A percentile compares a stretch with the other conserved stretches of the same genome.
These are phyloP conservation scores for Thermothielavioides terrestris DNA, from an alignment of 495 filamentous ascomycete species.

Conservation along the genomic window DNA sequence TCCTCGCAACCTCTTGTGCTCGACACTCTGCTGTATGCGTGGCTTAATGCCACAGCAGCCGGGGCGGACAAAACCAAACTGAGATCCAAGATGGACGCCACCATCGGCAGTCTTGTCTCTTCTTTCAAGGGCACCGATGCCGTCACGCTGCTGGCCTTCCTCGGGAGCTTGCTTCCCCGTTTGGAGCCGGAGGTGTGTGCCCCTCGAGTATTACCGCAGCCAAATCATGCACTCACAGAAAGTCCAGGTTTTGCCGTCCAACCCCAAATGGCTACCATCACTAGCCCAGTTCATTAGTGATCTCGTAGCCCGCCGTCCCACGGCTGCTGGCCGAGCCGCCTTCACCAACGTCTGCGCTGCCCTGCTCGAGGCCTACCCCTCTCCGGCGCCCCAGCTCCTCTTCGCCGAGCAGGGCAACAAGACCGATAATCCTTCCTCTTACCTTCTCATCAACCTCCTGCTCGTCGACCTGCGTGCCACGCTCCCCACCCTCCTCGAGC, in stretches of 20 bases:
- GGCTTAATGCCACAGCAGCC: constrained; percentile 32
- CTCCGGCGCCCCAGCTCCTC: constrained; percentile 34
- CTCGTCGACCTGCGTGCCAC: constrained; percentile 55
- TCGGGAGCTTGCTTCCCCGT: constrained; percentile 36
- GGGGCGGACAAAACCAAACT: constrained; percentile 21
- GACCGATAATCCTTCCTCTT: constrained; percentile 44
- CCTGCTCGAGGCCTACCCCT: constrained; percentile 46
- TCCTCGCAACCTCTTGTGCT: constrained; percentile 43
- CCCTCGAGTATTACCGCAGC: not conserved
- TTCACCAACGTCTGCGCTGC: constrained; percentile 43
- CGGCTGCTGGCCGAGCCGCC: constrained; percentile 36
- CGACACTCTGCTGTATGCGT: constrained; percentile 44
- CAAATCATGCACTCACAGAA: not conserved
- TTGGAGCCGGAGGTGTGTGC: constrained; percentile 33
- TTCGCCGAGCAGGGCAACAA: constrained; percentile 28
- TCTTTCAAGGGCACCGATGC: constrained; percentile 45
- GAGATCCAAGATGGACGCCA: constrained; percentile 34
- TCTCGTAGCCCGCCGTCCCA: constrained; percentile 40
- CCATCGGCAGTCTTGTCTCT: constrained; percentile 35
- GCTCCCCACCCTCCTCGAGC: constrained; percentile 49
- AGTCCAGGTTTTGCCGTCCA: constrained; percentile 19
- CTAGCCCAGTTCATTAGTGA: constrained; percentile 33
- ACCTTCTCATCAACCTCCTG: constrained; percentile 51
- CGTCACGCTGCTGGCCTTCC: constrained; percentile 40
- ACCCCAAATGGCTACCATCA: constrained; percentile 37